A percentile compares a stretch with the other conserved stretches of the same genome.
Evolutionary conservation across 345 rosid species (phyloP).

Genomic region (Bretschneidera sinensis): DNA sequence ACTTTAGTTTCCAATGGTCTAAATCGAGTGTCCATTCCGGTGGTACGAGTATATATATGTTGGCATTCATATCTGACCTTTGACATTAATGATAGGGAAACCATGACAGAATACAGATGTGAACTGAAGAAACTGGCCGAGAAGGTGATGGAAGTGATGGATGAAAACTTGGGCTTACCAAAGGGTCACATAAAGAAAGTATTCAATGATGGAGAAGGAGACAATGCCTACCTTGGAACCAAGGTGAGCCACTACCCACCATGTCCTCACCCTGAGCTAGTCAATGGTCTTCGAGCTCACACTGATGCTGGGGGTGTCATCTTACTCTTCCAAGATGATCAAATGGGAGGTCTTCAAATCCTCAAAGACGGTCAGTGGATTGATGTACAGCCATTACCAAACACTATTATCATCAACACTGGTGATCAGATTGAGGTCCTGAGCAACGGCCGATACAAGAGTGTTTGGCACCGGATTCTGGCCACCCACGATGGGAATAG

Average conservation of each 20-base stretch:
- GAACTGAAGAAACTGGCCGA: slow-evolving; percentile 68
- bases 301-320: slow-evolving; percentile 94
- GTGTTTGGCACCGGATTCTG: slow-evolving; percentile 75
- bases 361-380: no score
- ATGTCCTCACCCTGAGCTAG: no score
- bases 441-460: slow-evolving; percentile 84
- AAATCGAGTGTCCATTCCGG: no score
- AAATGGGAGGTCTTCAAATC: slow-evolving; percentile 75
- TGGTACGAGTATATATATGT: background rate
- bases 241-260: no score
- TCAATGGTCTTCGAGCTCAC: slow-evolving; percentile 86
- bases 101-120: slow-evolving; percentile 61
- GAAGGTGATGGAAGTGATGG: slow-evolving; percentile 80
- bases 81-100: no score
- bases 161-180: slow-evolving; percentile 80
- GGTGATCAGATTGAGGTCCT: slow-evolving; percentile 94
- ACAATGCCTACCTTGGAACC: no score
- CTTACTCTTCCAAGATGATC: slow-evolving; percentile 77
- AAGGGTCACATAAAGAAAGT: no score
- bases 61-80: no score
- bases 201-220: no score
- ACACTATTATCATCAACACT: slow-evolving; percentile 71
- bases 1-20: no score
- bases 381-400: slow-evolving; percentile 71
- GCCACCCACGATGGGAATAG: slow-evolving; percentile 50